Evolutionary conservation across 1,139 yeast species (phyloP).

Genomic region (Suhomyces choctaworum): DNA sequence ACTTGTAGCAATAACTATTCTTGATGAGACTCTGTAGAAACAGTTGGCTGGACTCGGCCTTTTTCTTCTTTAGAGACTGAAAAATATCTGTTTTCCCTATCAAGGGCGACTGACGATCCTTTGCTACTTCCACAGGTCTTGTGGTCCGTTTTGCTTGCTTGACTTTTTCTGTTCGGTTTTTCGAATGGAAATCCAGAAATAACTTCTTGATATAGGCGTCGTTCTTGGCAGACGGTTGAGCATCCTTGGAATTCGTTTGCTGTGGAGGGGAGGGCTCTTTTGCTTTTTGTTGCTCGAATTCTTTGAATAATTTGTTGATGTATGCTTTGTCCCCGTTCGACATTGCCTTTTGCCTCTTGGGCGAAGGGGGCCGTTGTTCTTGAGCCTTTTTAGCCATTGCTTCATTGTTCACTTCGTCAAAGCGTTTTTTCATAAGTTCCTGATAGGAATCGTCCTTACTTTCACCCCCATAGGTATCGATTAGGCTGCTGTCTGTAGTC

Average conservation of each 20-base stretch:
- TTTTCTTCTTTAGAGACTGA: constrained; percentile 19
- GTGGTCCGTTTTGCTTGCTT: neutral
- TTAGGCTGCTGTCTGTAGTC: constrained; percentile 40
- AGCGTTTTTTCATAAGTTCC: constrained; percentile 22
- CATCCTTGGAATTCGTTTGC: neutral
- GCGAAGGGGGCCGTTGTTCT: constrained; percentile 2
- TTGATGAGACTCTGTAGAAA: constrained; percentile 21
- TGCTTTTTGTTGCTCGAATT: constrained; percentile 17
- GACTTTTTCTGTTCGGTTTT: neutral
- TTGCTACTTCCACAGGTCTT: neutral
- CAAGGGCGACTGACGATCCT: neutral
- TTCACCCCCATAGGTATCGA: constrained; percentile 48
- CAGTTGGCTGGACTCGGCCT: constrained; percentile 2
- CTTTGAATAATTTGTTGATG: constrained; percentile 22
- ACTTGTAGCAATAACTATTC: constrained; percentile 26
- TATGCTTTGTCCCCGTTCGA: constrained; percentile 19
- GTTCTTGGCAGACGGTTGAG: neutral
- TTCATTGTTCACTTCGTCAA: constrained; percentile 20
- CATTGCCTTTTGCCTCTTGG: constrained; percentile 2
- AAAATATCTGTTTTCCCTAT: constrained; percentile 21
- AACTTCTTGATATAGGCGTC: constrained; percentile 12
- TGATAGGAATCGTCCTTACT: constrained; percentile 8
- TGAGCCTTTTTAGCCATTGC: constrained; percentile 4
- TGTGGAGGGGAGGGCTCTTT: neutral
- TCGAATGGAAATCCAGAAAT: constrained; percentile 10